These are phyloP conservation scores for Alternaria consortialis DNA, from an alignment of 2,329 filamentous ascomycete genomes.

Conservation along the genomic window DNA sequence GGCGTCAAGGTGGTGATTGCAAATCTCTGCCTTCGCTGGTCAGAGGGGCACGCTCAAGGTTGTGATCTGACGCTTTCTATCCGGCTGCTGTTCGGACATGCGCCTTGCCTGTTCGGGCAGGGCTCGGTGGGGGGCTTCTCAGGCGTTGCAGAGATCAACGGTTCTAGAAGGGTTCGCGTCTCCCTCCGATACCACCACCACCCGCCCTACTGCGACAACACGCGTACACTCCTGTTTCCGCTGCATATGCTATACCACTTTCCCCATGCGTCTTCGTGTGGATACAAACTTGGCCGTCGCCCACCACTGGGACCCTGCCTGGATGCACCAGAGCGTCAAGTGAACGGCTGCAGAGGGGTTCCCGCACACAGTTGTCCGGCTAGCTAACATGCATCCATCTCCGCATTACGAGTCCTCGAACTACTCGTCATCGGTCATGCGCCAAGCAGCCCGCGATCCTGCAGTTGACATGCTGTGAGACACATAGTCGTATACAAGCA, in stretches of 20 bases:
- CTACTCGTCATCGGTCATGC: neutral
- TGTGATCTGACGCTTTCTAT: constrained; percentile 10
- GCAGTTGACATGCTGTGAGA: constrained; percentile 1
- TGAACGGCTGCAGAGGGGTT: constrained; percentile 4
- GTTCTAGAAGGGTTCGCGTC: constrained; percentile 18
- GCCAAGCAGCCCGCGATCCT: neutral
- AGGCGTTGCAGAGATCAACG: constrained; percentile 16
- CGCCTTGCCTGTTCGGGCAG: constrained; percentile 19
- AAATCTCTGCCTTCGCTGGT: constrained; percentile 21
- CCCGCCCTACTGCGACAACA: constrained; percentile 4
- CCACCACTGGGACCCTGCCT: neutral
- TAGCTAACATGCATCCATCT: neutral
- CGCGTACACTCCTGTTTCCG: neutral
- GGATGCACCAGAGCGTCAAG: neutral
- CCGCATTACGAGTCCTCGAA: neutral
- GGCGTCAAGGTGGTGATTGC: constrained; percentile 3
- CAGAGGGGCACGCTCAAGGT: constrained; percentile 20
- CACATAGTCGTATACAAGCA: neutral
- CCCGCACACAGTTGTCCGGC: constrained; percentile 9
- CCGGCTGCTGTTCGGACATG: constrained; percentile 11
- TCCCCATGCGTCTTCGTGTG: neutral
- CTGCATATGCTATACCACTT: neutral
- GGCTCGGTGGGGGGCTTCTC: constrained; percentile 15
- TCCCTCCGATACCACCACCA: neutral
- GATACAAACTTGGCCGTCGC: neutral